phyloP scores from a whole-genome alignment of 176 grass and related monocot genomes.

The Urochloa ruziziensis region DNA sequence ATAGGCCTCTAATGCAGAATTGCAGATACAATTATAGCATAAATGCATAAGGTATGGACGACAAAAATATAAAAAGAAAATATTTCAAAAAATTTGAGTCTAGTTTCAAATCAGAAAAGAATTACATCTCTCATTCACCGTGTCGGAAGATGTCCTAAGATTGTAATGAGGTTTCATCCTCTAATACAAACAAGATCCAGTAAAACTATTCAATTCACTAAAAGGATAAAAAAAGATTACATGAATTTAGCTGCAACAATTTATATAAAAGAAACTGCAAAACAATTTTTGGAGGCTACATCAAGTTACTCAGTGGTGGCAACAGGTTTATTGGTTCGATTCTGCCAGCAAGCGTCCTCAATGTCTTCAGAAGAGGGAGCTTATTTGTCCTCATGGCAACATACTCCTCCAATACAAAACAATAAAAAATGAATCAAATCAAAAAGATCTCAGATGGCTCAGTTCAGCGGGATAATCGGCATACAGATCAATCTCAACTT shows the following conservation, averaged over 20 bases:
- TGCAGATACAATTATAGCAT: no score
- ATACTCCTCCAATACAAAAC: not conserved
- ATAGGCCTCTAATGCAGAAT: not conserved
- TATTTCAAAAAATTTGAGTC: no score
- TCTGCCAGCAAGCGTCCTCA: constrained; percentile 84
- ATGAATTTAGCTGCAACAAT: no score
- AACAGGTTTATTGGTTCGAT: constrained; percentile 64
- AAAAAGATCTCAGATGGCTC: constrained; percentile 17
- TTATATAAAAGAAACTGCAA: no score
- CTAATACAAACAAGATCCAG: not conserved
- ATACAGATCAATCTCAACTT: constrained; percentile 59
- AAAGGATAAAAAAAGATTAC: not conserved
- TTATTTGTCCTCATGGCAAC: constrained; percentile 66
- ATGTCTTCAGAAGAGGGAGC: constrained; percentile 90
- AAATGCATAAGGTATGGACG: no score
- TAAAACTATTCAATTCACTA: not conserved
- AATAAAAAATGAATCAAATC: not conserved
- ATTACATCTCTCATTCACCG: constrained; percentile 73
- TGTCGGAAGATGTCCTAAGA: constrained; percentile 97
- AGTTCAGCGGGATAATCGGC: constrained; percentile 81
- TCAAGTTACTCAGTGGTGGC: constrained; percentile 64
- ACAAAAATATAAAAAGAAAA: no score
- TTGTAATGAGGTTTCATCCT: constrained; percentile 44
- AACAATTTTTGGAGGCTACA: not conserved
- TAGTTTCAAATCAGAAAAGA: constrained; percentile 84